A percentile compares a stretch with the other conserved stretches of the same genome.
Conservation (phyloP, 2,329 filamentous ascomycete genomes). For the Didymella pomorum region DNA sequence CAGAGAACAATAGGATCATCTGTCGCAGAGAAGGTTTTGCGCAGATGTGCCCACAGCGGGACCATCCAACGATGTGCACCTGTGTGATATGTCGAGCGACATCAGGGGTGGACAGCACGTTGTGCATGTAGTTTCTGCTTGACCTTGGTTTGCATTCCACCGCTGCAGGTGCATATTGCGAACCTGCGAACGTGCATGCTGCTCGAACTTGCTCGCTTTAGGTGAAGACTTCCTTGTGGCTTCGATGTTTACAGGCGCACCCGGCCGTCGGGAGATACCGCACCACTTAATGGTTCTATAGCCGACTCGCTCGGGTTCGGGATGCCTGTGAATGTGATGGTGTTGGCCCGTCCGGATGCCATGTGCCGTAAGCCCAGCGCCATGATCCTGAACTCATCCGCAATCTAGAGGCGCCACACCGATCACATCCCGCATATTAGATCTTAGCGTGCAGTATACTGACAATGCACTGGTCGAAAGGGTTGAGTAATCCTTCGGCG, state of each 20-base stretch:
- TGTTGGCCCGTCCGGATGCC: neutral
- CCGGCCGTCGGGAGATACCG: neutral
- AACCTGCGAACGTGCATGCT: neutral
- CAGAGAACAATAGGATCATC: neutral
- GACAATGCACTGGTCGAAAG: neutral
- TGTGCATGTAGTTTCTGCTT: neutral
- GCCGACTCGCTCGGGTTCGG: slow-evolving; percentile 1
- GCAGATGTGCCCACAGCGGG: neutral
- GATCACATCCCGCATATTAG: slow-evolving; percentile 20
- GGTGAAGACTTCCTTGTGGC: slow-evolving; percentile 5
- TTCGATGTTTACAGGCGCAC: slow-evolving; percentile 4
- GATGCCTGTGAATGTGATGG: neutral
- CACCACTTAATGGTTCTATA: neutral
- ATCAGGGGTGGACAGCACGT: neutral
- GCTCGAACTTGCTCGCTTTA: neutral
- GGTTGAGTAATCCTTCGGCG: neutral
- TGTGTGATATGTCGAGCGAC: slow-evolving; percentile 1
- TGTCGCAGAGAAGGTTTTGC: neutral
- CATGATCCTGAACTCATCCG: slow-evolving; percentile 8
- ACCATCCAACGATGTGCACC: neutral
- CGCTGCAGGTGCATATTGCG: neutral
- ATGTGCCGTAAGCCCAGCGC: slow-evolving; percentile 4
- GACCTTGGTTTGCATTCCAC: neutral
- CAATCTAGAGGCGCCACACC: slow-evolving; percentile 21
- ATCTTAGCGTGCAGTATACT: slow-evolving; percentile 12